Conservation (phyloP, 139 green algal species). For the Helicosporidium sp. region DNA sequence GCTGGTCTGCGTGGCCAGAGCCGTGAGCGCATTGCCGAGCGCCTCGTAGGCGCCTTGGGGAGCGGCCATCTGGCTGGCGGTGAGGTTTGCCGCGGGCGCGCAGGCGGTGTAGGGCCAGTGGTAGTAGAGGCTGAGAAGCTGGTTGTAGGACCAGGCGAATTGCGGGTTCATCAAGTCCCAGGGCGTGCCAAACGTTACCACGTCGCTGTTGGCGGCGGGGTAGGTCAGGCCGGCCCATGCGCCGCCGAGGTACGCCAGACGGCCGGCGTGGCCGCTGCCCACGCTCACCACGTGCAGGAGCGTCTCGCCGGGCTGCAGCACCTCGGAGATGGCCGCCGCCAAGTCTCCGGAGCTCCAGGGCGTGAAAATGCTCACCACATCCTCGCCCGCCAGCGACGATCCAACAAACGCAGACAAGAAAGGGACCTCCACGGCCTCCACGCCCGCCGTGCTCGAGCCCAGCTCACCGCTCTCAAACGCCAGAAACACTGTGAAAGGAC, state of each 20-base stretch:
- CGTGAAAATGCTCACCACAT: too few relatives aligned
- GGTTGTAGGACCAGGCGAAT: conserved; percentile 8
- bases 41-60: neutral
- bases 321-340: neutral
- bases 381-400: too few relatives aligned
- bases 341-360: too few relatives aligned
- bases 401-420: too few relatives aligned
- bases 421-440: too few relatives aligned
- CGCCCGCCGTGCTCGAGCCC: too few relatives aligned
- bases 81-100: neutral
- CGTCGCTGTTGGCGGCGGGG: conserved; percentile 5
- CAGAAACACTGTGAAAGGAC: too few relatives aligned
- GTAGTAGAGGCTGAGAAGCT: conserved; percentile 8
- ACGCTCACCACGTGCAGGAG: neutral
- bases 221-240: conserved; percentile 2
- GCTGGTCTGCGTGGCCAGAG: too few relatives aligned
- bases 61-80: neutral
- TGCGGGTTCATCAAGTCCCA: conserved; percentile 8
- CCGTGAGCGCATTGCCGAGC: conserved; percentile 1
- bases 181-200: conserved; percentile 7
- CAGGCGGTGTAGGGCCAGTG: conserved; percentile 1
- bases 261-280: neutral
- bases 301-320: neutral
- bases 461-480: too few relatives aligned
- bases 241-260: conserved; percentile 7